Percentiles rank a stretch among this genome's conserved stretches.
phyloP scores from a whole-genome alignment of 2,329 filamentous ascomycete species.

The Lecanicillium sp. region DNA sequence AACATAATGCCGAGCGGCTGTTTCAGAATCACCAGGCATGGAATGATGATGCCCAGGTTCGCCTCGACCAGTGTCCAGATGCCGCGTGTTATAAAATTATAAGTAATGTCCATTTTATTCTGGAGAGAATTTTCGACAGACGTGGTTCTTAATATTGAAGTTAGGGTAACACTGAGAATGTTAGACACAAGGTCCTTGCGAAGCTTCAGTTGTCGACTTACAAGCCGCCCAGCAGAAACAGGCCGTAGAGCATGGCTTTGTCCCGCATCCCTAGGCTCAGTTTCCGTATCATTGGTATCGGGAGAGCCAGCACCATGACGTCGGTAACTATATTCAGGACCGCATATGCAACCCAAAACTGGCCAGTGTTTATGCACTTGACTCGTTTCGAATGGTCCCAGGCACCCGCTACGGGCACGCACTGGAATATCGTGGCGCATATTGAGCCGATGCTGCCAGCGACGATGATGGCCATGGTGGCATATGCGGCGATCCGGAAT shows the following conservation, averaged over 20 bases:
- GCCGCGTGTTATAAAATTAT: conserved; percentile 21
- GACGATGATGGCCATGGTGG: conserved; percentile 34
- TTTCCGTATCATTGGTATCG: conserved; percentile 28
- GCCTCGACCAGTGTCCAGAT: conserved; percentile 34
- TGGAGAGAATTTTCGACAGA: conserved; percentile 27
- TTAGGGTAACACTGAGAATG: conserved; percentile 25
- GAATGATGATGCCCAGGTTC: conserved; percentile 31
- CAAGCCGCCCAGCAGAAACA: conserved; percentile 33
- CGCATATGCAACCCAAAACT: conserved; percentile 41
- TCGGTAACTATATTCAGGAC: conserved; percentile 34
- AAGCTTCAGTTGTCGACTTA: too few relatives aligned
- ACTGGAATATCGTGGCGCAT: conserved; percentile 40
- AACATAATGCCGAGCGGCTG: conserved; percentile 18
- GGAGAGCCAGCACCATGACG: conserved; percentile 30
- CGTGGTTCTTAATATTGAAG: conserved; percentile 32
- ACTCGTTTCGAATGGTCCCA: conserved; percentile 36
- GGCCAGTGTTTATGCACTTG: conserved; percentile 35
- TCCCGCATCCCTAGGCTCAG: conserved; percentile 27
- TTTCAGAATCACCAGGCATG: conserved; percentile 27
- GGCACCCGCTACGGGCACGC: conserved; percentile 35
- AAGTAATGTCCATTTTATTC: conserved; percentile 26
- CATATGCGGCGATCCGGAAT: conserved; percentile 34
- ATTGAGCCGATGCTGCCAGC: conserved; percentile 37
- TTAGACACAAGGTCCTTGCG: too few relatives aligned
- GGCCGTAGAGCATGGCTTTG: conserved; percentile 29